Base-by-base conservation (phyloP, 176 grass and related monocot genomes). In the Carex pumila region DNA sequence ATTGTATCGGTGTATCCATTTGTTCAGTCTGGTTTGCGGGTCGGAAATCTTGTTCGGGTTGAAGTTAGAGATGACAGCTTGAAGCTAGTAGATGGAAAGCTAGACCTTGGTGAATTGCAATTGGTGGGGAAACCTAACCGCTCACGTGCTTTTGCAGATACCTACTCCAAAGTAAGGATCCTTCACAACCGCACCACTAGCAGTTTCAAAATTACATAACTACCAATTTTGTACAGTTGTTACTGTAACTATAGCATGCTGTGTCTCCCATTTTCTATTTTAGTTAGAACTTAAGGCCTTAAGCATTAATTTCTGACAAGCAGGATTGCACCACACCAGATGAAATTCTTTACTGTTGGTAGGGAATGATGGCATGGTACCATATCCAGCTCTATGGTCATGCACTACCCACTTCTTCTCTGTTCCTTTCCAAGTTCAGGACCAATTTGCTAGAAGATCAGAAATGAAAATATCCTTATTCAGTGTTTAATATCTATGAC, bases 31-130 rank as follows among this genome's bases (percentile, higher is more conserved):
- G 88, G 86, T 47, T 83, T 98, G 21, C 72, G 69, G 68, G 32
- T 86, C 56, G 95, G 96, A 72, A 91, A 95, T 83, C 91, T 98
- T 87, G 85, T 95, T 7, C 87, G 88, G 9, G 88, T 95, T 76
- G 87, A 86, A 74, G 67, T 95, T 83, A 90, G 63, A 93, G 96
- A 98, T 90, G 96, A 98, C 66, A 86, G 83, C 36, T 89, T 95
- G 65, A 95, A 88, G 82, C 86, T 98, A 81, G 86, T 89, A 77
- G 92, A 95, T 83, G 96, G 93, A 69, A 93, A 93, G 85, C 82
- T 93, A 66, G 89, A 91, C 50, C 88, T 98, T 6, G 21, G 86
- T 62, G 76, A 92, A 52, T 84, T 98, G 50, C 91, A 89, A 63
- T 91, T 95, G 82, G 84, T 91, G 18, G 91, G 84, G 39, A 95